Evolutionary conservation across 495 filamentous ascomycete species (phyloP).

Genomic region (Platismatia glauca): DNA sequence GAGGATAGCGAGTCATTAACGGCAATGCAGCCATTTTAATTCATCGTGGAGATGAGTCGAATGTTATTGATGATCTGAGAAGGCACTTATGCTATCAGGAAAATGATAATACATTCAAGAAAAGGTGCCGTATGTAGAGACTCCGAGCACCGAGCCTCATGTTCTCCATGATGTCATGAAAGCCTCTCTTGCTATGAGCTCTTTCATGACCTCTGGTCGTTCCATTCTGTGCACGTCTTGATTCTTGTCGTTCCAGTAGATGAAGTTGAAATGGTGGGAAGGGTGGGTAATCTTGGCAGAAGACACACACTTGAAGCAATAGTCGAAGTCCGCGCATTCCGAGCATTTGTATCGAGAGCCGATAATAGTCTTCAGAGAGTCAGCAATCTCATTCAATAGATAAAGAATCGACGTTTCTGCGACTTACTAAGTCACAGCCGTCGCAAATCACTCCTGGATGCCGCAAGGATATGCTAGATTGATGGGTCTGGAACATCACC

Average conservation of each 20-base stretch:
- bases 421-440: neutral
- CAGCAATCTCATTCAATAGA: neutral
- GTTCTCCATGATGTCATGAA: neutral
- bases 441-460: neutral
- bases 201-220: neutral
- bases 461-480: neutral
- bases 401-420: neutral
- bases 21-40: too few species aligned
- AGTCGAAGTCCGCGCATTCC: constrained; percentile 11
- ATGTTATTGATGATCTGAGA: neutral
- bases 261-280: neutral
- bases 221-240: neutral
- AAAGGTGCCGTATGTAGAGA: neutral
- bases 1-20: too few species aligned
- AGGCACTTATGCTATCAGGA: neutral
- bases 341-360: constrained; percentile 6
- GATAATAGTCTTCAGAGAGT: neutral
- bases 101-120: neutral
- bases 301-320: constrained; percentile 13
- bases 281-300: constrained; percentile 3
- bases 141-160: neutral
- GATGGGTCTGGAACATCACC: neutral
- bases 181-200: neutral
- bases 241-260: neutral
- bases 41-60: too few species aligned